Evolutionary conservation across 768 basidiomycete genomes (phyloP).

Genomic region (Mycena haematopus): DNA sequence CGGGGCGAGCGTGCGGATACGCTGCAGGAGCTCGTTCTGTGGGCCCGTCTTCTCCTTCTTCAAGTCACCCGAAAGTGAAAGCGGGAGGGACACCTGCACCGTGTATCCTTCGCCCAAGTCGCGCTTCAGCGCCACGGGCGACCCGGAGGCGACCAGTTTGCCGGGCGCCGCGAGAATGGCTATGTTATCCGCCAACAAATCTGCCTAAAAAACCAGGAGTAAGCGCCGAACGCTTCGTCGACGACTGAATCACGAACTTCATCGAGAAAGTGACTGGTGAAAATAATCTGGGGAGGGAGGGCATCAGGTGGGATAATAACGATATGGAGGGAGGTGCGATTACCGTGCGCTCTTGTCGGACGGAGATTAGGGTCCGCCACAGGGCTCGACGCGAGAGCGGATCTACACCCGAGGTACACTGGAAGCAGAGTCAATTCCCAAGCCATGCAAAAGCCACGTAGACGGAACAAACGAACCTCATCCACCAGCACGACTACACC

Average conservation of each 20-base stretch:
- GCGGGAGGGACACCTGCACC: constrained; percentile 57
- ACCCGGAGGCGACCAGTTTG: constrained; percentile 72
- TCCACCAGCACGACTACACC: constrained; percentile 60
- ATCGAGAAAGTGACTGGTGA: constrained; percentile 67
- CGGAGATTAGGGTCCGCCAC: constrained; percentile 75
- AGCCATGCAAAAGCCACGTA: background rate
- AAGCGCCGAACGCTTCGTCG: constrained; percentile 7
- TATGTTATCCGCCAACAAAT: constrained; percentile 77
- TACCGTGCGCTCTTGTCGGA: constrained; percentile 63
- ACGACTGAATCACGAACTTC: constrained; percentile 43
- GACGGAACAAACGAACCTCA: constrained; percentile 40
- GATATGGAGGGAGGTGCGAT: background rate
- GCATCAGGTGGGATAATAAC: background rate
- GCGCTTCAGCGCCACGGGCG: constrained; percentile 77
- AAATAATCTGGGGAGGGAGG: constrained; percentile 51
- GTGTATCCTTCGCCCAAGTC: constrained; percentile 77
- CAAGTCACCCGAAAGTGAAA: constrained; percentile 24
- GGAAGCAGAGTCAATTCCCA: background rate
- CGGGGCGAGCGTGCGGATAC: constrained; percentile 54
- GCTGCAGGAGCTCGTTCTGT: constrained; percentile 43
- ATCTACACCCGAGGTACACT: constrained; percentile 82
- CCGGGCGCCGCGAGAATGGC: constrained; percentile 80
- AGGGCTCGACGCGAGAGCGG: constrained; percentile 79
- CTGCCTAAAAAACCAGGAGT: constrained; percentile 53
- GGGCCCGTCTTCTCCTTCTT: constrained; percentile 42